Conservation (phyloP, 257 asterid genomes). For the Solanum okadae region DNA sequence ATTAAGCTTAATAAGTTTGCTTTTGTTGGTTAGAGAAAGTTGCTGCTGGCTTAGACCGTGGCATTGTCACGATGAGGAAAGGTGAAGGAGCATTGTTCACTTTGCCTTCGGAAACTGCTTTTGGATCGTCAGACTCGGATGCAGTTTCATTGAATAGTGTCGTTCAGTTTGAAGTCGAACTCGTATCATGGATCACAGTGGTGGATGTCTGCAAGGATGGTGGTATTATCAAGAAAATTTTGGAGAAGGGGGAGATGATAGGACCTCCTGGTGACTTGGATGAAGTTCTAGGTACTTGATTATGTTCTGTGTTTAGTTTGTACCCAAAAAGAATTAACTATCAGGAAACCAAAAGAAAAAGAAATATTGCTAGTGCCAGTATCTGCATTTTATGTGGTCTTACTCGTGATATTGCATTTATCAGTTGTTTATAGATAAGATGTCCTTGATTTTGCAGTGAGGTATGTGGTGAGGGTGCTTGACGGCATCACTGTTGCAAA, state of each 20-base stretch:
- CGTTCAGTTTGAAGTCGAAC: conserved; percentile 54
- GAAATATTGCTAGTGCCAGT: background rate
- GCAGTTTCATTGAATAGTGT: conserved; percentile 37
- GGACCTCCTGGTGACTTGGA: conserved; percentile 71
- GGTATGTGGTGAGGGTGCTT: conserved; percentile 34
- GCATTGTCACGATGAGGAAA: conserved; percentile 58
- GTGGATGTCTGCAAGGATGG: conserved; percentile 69
- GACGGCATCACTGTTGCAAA: conserved; percentile 44
- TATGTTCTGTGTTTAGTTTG: background rate
- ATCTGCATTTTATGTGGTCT: background rate
- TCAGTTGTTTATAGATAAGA: background rate
- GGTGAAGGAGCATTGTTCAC: conserved; percentile 57
- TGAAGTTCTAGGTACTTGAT: conserved; percentile 52
- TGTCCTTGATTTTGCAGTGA: conserved; percentile 26
- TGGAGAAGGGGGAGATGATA: conserved; percentile 41
- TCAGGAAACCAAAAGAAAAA: background rate
- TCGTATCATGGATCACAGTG: conserved; percentile 58
- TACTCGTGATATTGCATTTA: background rate
- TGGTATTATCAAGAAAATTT: conserved; percentile 54
- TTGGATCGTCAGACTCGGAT: conserved; percentile 23
- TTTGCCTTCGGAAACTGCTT: conserved; percentile 36
- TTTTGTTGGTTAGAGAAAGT: conserved; percentile 29
- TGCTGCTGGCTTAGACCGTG: conserved; percentile 38
- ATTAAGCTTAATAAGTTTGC: background rate
- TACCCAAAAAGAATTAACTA: background rate